Conservation (phyloP, 169 alveolate genomes). For the Plasmodium gonderi region DNA sequence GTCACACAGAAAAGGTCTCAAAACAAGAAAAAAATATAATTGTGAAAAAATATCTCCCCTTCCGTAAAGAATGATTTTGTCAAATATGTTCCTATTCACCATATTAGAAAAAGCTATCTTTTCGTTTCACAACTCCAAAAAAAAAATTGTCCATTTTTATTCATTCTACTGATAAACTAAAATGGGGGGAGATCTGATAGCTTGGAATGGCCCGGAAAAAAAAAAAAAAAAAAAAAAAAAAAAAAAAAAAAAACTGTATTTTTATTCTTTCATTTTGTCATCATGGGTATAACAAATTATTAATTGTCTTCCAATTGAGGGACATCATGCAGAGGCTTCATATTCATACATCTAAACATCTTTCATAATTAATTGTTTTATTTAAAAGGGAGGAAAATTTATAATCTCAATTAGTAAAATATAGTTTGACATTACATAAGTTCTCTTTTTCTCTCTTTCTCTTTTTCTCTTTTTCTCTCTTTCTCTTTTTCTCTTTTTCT, state of each 20-base stretch:
- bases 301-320: no score
- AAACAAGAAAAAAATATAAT: no score
- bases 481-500: background rate
- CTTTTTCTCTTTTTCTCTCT: constrained; percentile 21
- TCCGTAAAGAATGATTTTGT: background rate
- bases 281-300: no score
- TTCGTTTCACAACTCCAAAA: constrained; percentile 22
- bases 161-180: constrained; percentile 2
- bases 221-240: background rate
- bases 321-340: background rate
- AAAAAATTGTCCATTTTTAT: background rate
- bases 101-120: background rate
- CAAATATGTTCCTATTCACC: constrained; percentile 24
- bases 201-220: no score
- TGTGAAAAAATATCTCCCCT: background rate
- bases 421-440: background rate
- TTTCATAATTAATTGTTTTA: background rate
- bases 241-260: background rate
- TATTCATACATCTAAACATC: background rate
- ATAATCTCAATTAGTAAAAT: constrained; percentile 8
- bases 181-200: no score
- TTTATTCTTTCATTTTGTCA: no score
- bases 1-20: no score
- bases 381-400: constrained; percentile 10
- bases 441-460: no score